A percentile compares a stretch with the other conserved stretches of the same genome.
Evolutionary conservation across 169 alveolate genomes (phyloP).

Genomic region (Plasmodium ovale): DNA sequence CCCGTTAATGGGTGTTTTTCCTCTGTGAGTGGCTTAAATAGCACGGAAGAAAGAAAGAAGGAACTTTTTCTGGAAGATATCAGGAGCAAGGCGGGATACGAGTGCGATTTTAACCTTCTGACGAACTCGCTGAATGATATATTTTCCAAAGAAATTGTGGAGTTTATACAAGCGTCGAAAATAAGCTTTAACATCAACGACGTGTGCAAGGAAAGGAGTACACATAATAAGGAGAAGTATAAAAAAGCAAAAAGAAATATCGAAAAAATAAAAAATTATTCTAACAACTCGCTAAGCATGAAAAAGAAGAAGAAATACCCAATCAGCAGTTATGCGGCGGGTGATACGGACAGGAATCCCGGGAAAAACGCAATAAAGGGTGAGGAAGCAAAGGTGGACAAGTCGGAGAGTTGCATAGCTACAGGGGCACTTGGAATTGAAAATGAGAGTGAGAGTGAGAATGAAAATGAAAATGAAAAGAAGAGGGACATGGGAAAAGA

Average conservation of each 20-base stretch:
- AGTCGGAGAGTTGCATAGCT: not conserved
- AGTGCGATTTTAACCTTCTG: constrained; percentile 53
- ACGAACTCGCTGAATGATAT: constrained; percentile 67
- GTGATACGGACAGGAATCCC: constrained; percentile 3
- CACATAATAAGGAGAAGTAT: constrained; percentile 36
- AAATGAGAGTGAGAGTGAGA: not conserved
- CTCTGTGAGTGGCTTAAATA: too few species aligned
- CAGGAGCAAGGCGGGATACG: constrained; percentile 20
- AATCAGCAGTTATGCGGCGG: not conserved
- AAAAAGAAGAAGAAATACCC: constrained; percentile 20
- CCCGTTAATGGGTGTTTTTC: too few species aligned
- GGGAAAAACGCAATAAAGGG: not conserved
- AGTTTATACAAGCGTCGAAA: constrained; percentile 66
- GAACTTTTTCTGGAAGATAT: not conserved
- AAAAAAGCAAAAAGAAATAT: constrained; percentile 44
- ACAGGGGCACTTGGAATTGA: not conserved
- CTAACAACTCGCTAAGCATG: constrained; percentile 2
- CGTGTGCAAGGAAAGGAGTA: constrained; percentile 54
- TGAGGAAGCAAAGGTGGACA: not conserved
- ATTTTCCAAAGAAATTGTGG: constrained; percentile 74
- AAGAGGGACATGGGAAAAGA: not conserved
- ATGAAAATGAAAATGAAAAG: not conserved
- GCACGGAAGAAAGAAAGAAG: too few species aligned
- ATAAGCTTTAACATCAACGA: constrained; percentile 57
- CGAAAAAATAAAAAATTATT: constrained; percentile 24